Percentiles rank a stretch among this genome's conserved stretches.
Conservation (phyloP, 1,284 basidiomycete genomes). For the Nidula niveotomentosa region DNA sequence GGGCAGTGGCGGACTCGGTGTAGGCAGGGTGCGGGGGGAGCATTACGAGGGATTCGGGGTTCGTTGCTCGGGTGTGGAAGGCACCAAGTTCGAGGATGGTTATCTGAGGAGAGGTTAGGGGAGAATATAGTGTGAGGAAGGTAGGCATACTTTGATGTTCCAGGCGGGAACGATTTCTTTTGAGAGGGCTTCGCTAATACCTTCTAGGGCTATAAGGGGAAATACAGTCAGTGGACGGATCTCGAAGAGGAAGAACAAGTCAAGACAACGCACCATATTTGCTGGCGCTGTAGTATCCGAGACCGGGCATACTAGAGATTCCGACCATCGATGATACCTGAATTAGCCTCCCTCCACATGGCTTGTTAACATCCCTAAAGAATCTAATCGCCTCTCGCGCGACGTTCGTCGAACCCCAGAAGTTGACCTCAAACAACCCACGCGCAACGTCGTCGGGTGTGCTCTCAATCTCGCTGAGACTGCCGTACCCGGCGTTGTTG, state of each 20-base stretch:
- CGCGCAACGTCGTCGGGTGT: conserved; percentile 26
- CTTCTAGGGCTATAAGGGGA: background rate
- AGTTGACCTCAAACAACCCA: conserved; percentile 29
- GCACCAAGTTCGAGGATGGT: background rate
- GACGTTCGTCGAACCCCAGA: conserved; percentile 34
- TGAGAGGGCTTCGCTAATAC: background rate
- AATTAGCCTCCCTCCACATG: conserved; percentile 30
- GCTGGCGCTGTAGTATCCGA: conserved; percentile 29
- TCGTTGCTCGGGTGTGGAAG: background rate
- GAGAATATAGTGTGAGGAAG: background rate
- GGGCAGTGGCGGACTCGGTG: background rate
- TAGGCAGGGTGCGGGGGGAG: background rate
- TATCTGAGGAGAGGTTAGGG: background rate
- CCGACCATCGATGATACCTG: conserved; percentile 26
- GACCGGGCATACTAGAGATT: conserved; percentile 15
- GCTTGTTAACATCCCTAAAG: conserved; percentile 18
- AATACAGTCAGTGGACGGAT: background rate
- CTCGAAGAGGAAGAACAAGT: too few relatives aligned
- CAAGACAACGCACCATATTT: too few relatives aligned
- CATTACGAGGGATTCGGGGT: background rate
- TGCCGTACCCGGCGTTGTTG: conserved; percentile 15
- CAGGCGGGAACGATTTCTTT: background rate
- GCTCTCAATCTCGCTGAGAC: conserved; percentile 33
- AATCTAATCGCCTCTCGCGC: conserved; percentile 22
- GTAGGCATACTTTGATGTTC: background rate